Evolutionary conservation across 345 rosid species (phyloP), one percentile per base, ranked within the genome.

Genomic region (Excoecaria cochinchinensis): DNA sequence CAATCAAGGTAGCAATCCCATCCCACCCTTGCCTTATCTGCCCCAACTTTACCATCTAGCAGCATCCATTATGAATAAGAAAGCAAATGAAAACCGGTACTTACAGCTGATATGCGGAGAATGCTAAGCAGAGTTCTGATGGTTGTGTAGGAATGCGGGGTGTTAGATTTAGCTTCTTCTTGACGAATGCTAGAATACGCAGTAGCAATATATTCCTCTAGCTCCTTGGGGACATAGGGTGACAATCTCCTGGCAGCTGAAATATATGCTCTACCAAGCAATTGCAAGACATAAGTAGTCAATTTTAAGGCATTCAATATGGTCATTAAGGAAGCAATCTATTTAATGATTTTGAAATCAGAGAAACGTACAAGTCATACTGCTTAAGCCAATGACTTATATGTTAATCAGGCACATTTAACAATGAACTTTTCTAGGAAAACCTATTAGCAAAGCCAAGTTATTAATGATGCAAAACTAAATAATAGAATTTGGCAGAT

Each of bases 101-200:
- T 86, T 90, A 93, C 99, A 76, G 98, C 91, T 77, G 99, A 93
- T 86, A 95, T 88, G 48, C 98, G 93, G 48, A 93, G 93, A 79
- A 95, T 90, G 82, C 99, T 95, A 66, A 95, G 97, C 73, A 93
- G 85, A 62, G 98, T 93, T 83, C 99, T 85, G 79, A 90, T 90
- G 58, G 99, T 95, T 63, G 99, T 95, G 81, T 93, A 93, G 51
- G 98, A 93, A 81, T 95, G 97, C 59, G 98, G 97, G 59, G 92
- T 82, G 71, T 85, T 91, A 60, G 98, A 86, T 83, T 85, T 89
- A 19, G 98, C 97, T 86, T 95, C 99, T 84, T 95, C 99, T 84
- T 93, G 99, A 31, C 98, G 90, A 82, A 95, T 91, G 80, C 87
- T 86, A 67, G 93, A 93, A 81, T 95, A 95, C 59, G 98, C 97